A percentile compares a stretch with the other conserved stretches of the same genome.
These are phyloP conservation scores for Sugiyamaella sp. DNA, from an alignment of 1,139 yeast species.

Conservation along the genomic window DNA sequence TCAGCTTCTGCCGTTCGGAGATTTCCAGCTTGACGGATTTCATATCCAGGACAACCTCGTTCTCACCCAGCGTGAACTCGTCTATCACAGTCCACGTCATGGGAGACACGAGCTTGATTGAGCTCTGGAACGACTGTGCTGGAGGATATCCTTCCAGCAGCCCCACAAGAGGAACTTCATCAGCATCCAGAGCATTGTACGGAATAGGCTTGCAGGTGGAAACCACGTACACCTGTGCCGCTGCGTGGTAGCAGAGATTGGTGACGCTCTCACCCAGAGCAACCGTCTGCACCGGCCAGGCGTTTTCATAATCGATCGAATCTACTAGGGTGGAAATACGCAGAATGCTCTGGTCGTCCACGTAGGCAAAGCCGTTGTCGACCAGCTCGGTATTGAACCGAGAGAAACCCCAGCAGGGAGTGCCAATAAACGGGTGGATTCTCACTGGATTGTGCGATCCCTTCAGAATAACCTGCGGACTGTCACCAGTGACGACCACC, in stretches of 20 bases:
- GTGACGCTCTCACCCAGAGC: slow-evolving; percentile 62
- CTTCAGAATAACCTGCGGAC: slow-evolving; percentile 70
- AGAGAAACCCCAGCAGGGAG: slow-evolving; percentile 46
- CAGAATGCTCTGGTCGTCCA: slow-evolving; percentile 65
- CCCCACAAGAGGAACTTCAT: slow-evolving; percentile 66
- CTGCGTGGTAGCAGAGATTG: slow-evolving; percentile 71
- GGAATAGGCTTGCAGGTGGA: slow-evolving; percentile 65
- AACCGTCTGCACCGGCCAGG: slow-evolving; percentile 33
- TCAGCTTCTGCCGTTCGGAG: slow-evolving; percentile 54
- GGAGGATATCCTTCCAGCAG: slow-evolving; percentile 53
- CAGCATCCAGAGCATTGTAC: slow-evolving; percentile 75
- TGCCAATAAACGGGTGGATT: slow-evolving; percentile 66
- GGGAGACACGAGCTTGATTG: slow-evolving; percentile 70
- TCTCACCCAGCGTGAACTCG: slow-evolving; percentile 61
- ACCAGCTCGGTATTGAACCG: slow-evolving; percentile 40
- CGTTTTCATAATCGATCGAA: slow-evolving; percentile 31
- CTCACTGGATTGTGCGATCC: slow-evolving; percentile 66
- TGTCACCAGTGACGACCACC: slow-evolving; percentile 74
- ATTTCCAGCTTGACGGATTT: slow-evolving; percentile 62
- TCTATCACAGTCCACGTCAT: slow-evolving; percentile 79
- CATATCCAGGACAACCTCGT: slow-evolving; percentile 66
- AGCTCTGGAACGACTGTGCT: slow-evolving; percentile 61
- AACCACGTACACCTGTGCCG: slow-evolving; percentile 63
- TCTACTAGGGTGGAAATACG: slow-evolving; percentile 38
- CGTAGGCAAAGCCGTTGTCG: slow-evolving; percentile 64